phyloP scores from a whole-genome alignment of 169 alveolate species.

The Eimeria praecox region DNA sequence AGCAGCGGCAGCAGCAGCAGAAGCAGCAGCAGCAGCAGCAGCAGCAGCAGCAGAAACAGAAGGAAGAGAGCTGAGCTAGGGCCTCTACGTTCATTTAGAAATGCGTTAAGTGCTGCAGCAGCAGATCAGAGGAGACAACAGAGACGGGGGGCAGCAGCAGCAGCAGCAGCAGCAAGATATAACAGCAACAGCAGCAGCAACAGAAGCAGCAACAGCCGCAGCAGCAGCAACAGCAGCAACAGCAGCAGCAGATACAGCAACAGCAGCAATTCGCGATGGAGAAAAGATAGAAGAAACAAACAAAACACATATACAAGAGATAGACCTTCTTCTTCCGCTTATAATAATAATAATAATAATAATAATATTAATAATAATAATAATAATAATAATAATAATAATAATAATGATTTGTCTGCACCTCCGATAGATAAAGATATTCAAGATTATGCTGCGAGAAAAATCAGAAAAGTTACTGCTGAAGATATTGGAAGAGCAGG shows the following conservation, averaged over 20 bases:
- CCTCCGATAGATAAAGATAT: conserved; percentile 83
- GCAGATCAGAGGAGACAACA: too few species aligned
- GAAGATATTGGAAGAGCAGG: conserved; percentile 81
- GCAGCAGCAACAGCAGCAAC: not conserved
- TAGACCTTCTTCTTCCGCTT: too few species aligned
- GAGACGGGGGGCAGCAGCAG: too few species aligned
- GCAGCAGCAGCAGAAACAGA: not conserved
- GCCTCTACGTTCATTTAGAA: too few species aligned
- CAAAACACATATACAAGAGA: not conserved
- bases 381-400: too few species aligned
- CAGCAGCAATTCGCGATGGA: too few species aligned
- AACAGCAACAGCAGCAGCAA: not conserved
- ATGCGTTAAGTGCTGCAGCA: too few species aligned
- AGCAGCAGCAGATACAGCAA: conserved; percentile 7
- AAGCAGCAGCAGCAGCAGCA: conserved; percentile 6
- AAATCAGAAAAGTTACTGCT: conserved; percentile 83
- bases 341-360: too few species aligned
- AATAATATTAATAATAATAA: too few species aligned
- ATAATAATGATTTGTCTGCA: too few species aligned
- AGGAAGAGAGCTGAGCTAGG: too few species aligned
- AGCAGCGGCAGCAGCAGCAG: conserved; percentile 31
- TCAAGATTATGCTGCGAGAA: conserved; percentile 85
- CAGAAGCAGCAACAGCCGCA: not conserved
- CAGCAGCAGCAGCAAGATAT: not conserved
- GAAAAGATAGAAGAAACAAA: not conserved